Percentiles rank a stretch among this genome's conserved stretches.
Conservation (phyloP, 2,329 filamentous ascomycete genomes). For the Fusarium luffae region DNA sequence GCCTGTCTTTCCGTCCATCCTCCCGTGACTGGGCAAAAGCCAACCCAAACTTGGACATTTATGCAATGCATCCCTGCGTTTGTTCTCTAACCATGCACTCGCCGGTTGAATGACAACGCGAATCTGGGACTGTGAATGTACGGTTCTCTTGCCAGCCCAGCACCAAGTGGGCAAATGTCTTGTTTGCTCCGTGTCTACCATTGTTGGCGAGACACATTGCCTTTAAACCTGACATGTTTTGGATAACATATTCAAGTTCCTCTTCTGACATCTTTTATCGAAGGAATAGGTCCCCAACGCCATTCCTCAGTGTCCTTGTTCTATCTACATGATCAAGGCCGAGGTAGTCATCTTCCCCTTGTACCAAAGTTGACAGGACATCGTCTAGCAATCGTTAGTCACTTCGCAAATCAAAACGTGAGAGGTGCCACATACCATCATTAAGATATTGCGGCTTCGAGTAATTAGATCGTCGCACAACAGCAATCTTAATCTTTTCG, state of each 20-base stretch:
- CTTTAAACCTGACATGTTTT: slow-evolving; percentile 12
- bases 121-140: slow-evolving; percentile 15
- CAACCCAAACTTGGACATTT: background rate
- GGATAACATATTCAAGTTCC: slow-evolving; percentile 1
- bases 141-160: slow-evolving; percentile 5
- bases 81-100: slow-evolving; percentile 9
- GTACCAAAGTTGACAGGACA: slow-evolving; percentile 64
- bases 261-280: slow-evolving; percentile 46
- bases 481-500: slow-evolving; percentile 96
- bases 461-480: slow-evolving; percentile 78
- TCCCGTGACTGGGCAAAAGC: slow-evolving; percentile 8
- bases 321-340: slow-evolving; percentile 75
- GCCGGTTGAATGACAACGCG: slow-evolving; percentile 6
- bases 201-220: slow-evolving; percentile 9
- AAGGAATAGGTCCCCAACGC: slow-evolving; percentile 72
- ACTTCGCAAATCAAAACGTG: background rate
- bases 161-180: slow-evolving; percentile 22
- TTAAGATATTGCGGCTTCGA: slow-evolving; percentile 84
- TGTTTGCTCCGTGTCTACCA: slow-evolving; percentile 24
- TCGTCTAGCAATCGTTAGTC: slow-evolving; percentile 60
- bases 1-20: slow-evolving; percentile 7
- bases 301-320: slow-evolving; percentile 67
- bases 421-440: slow-evolving; percentile 70
- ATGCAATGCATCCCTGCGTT: slow-evolving; percentile 14
- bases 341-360: slow-evolving; percentile 69